Conservation (phyloP, 2,329 filamentous ascomycete genomes). For the Penicillium sp. region DNA sequence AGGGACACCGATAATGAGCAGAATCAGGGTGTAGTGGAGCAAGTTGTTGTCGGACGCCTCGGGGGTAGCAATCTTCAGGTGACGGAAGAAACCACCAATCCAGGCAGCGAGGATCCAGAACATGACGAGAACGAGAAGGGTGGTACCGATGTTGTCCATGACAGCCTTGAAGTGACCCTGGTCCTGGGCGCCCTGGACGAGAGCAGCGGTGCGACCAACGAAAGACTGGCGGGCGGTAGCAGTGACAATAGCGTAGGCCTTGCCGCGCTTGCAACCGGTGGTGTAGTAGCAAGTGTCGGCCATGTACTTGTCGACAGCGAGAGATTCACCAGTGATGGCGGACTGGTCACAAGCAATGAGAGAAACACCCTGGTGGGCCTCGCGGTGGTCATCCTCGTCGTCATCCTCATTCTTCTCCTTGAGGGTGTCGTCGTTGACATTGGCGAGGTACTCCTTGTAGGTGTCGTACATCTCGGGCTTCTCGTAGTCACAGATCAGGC, state of each 20-base stretch:
- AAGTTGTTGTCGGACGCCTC: conserved; percentile 58
- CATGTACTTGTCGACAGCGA: conserved; percentile 61
- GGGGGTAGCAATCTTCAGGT: conserved; percentile 54
- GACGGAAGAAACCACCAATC: conserved; percentile 75
- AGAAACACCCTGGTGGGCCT: conserved; percentile 59
- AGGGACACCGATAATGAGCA: conserved; percentile 73
- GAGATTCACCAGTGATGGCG: conserved; percentile 74
- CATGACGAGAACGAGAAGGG: conserved; percentile 69
- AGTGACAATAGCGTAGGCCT: conserved; percentile 65
- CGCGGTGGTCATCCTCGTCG: conserved; percentile 50
- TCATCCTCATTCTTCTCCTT: conserved; percentile 57
- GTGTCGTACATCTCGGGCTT: conserved; percentile 62
- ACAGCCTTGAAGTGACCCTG: conserved; percentile 77
- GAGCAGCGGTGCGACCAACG: conserved; percentile 68
- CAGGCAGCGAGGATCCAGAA: conserved; percentile 70
- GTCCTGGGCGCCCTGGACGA: conserved; percentile 71
- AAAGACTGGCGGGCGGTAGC: conserved; percentile 68
- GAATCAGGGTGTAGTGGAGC: conserved; percentile 64
- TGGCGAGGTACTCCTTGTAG: conserved; percentile 62
- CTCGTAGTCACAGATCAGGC: conserved; percentile 69
- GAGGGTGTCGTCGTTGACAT: conserved; percentile 57
- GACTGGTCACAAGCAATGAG: conserved; percentile 72
- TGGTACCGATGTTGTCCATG: conserved; percentile 75
- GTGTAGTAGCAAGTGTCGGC: conserved; percentile 73
- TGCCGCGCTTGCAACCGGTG: conserved; percentile 75